Percentiles rank a stretch among this genome's conserved stretches.
Conservation (phyloP, 2,329 filamentous ascomycete species). For the Cadophora luteo-olivacea region DNA sequence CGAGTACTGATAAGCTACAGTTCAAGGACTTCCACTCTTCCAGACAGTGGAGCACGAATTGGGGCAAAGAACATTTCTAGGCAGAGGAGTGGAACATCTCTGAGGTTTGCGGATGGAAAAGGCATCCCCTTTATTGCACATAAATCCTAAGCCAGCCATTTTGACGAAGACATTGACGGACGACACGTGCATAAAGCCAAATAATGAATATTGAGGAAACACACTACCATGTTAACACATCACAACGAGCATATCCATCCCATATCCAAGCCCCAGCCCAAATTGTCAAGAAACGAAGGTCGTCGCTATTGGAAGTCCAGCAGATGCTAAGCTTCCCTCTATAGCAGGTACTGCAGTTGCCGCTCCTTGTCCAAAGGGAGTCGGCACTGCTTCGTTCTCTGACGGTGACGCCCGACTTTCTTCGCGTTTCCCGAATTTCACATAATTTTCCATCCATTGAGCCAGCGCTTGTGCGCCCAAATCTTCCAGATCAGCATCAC, state of each 20-base stretch:
- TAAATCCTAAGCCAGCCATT: too few relatives aligned
- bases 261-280: too few relatives aligned
- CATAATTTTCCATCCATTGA: too few relatives aligned
- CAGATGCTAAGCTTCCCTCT: neutral
- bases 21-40: constrained; percentile 31
- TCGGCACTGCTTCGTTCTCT: neutral
- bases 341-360: neutral
- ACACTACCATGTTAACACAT: too few relatives aligned
- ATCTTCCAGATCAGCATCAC: too few relatives aligned
- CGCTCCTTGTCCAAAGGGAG: neutral
- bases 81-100: constrained; percentile 28
- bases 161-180: neutral
- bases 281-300: neutral
- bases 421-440: too few relatives aligned
- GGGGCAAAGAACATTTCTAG: constrained; percentile 29
- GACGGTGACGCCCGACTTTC: neutral
- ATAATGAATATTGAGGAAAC: too few relatives aligned
- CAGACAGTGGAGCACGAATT: constrained; percentile 33
- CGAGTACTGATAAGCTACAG: constrained; percentile 20
- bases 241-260: neutral
- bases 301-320: neutral
- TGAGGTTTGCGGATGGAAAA: too few relatives aligned
- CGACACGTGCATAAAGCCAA: too few relatives aligned
- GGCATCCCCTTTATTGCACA: too few relatives aligned
- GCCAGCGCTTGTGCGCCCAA: too few relatives aligned